Evolutionary conservation across 2,329 filamentous ascomycete species (phyloP).

Genomic region (Fusarium liriodendri): DNA sequence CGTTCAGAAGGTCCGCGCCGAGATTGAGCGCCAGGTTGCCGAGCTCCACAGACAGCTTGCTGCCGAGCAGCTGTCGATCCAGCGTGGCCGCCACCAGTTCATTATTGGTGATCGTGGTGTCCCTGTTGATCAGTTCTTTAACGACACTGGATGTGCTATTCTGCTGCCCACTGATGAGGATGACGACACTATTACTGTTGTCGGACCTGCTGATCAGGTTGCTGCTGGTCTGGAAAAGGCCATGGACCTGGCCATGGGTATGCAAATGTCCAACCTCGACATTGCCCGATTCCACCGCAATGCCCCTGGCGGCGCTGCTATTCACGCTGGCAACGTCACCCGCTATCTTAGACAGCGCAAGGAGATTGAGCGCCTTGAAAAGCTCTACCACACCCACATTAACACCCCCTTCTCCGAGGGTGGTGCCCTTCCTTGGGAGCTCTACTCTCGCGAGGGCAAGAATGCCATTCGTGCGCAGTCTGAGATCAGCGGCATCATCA

Average conservation of each 20-base stretch:
- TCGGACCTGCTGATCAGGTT: constrained; percentile 81
- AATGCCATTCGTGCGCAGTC: constrained; percentile 80
- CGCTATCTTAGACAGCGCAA: constrained; percentile 86
- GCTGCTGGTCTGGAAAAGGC: constrained; percentile 82
- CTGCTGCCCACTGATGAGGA: constrained; percentile 83
- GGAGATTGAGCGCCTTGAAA: constrained; percentile 86
- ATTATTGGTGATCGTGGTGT: constrained; percentile 88
- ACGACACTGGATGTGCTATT: constrained; percentile 90
- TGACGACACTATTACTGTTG: constrained; percentile 85
- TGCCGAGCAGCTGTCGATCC: constrained; percentile 83
- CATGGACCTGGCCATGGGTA: constrained; percentile 87
- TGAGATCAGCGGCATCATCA: constrained; percentile 80
- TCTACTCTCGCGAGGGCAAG: constrained; percentile 88
- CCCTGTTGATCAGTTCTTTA: constrained; percentile 86
- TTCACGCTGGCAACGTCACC: constrained; percentile 87
- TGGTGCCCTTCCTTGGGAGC: constrained; percentile 82
- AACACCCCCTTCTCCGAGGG: constrained; percentile 79
- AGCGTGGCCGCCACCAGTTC: constrained; percentile 91
- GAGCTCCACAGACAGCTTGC: constrained; percentile 81
- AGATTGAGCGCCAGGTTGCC: constrained; percentile 82
- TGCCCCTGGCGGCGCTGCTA: constrained; percentile 76
- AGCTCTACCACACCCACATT: constrained; percentile 85
- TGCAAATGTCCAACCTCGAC: constrained; percentile 87
- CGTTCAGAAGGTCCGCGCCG: constrained; percentile 81
- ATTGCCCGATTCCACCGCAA: constrained; percentile 82